Evolutionary conservation across 2,329 filamentous ascomycete genomes (phyloP), one percentile per base, ranked within the genome.

Genomic region (Aspergillus latus): DNA sequence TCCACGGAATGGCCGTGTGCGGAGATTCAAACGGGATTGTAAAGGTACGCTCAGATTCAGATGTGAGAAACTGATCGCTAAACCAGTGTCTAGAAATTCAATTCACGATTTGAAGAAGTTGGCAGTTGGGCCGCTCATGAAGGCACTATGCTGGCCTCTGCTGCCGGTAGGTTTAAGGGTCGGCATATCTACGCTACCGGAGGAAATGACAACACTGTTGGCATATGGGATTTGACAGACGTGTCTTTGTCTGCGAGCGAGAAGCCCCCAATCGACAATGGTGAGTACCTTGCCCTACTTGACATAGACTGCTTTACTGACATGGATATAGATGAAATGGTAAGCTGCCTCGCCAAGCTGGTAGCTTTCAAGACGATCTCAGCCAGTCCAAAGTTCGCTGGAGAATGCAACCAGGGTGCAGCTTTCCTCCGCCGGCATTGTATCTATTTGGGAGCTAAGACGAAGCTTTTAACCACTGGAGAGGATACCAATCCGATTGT

Each of bases 281-380:
- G 82, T 83, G 72, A 53, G 65, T 46, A 7, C 13, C 10, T 3
- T 10, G 8, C 11, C 37, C 11, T 46, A 6, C 10, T 3, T 40
- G 1, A 10, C 8, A 28, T 6, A 46, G 2, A 1, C 21, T 16
- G 29, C 10, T 13, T 7, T 54, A 10, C 37, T 50, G 15, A 57
- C 62, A 50, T 21, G 36, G 13, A 40, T 26, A 30, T 57, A 84
- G 84, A 88, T 68, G 78, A 80, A 62, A 74, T 82, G 66, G 73
- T 92, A 62, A 89, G 84, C 62, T 91, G 86, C 0, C 79, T 99
- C 4, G 84, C 87, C 46, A 88, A 95, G 64, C 95, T 99, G 64
- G 87, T 99, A 3, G 88, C 90, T 0, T 97, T 89, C 78, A 93
- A 92, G 64, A 97, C 93, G 0, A 86, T 99, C 26, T 97, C 94